Base-by-base conservation (phyloP, 225 moss, liverwort and hornwort genomes). In the Ulota crispa region DNA sequence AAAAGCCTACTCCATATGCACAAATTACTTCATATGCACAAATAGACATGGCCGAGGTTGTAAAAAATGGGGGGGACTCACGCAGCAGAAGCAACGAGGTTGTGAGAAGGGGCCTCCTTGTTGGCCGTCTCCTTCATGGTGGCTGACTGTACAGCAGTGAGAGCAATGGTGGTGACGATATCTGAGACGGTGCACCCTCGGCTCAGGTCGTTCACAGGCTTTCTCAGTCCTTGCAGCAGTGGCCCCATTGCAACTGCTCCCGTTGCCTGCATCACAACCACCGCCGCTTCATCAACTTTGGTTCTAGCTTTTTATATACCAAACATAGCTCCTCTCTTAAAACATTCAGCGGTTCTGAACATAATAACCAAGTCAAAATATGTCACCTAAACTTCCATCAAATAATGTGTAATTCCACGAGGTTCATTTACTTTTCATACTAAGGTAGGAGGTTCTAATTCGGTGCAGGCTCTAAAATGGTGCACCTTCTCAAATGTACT, bases 141-240 rank as follows among this genome's bases (percentile, higher is more conserved):
- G 66, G 88, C 85, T 30, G 96, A 83, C 75, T 97, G 97, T 57
- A 97, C 95, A 42, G 95, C 97, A 54, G 95, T 97, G 12, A 97
- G 92, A 42, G 95, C 92, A 69, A 97, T 95, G 52, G 97, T 97
- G 72, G 95, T 97, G 43, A 95, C 87, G 31, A 95, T 95, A 39
- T 97, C 97, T 54, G 86, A 26, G 14, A 94, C 93, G 31, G 92
- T 95, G 79, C 97, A 97, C 2, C 95, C 97, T 92, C 97, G 89
- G 78, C 97, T 97, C 47, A 97, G 81, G 78, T 97, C 95, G 82
- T 97, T 97, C 77, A 97, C 97, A 16, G 95, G 95, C 77, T 94
- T 97, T 61, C 89, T 83, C 88, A 97, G 83, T 34, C 97, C 95
- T 90, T 97, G 95, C 76, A 97, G 61, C 61, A 97, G 72, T 50